phyloP scores from a whole-genome alignment of 495 filamentous ascomycete genomes.

The Daldinia decipiens region DNA sequence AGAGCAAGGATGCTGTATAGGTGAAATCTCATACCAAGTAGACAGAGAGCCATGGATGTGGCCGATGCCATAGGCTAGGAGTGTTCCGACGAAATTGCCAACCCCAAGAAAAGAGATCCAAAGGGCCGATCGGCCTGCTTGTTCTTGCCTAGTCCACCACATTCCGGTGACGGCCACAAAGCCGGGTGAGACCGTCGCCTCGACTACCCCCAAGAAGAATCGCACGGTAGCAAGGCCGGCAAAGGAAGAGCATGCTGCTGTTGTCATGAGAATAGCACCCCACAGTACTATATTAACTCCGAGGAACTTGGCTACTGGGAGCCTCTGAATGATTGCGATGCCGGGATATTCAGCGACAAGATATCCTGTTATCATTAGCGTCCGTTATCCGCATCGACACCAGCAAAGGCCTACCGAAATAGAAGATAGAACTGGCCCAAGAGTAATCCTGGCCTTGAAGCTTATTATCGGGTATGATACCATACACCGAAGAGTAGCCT shows the following conservation, averaged over 20 bases:
- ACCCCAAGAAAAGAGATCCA: constrained; percentile 57
- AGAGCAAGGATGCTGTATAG: background rate
- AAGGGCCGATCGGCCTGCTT: constrained; percentile 52
- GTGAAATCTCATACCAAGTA: constrained; percentile 45
- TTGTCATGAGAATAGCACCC: constrained; percentile 35
- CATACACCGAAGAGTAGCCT: constrained; percentile 36
- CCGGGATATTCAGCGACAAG: constrained; percentile 61
- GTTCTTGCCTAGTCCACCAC: constrained; percentile 43
- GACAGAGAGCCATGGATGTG: constrained; percentile 42
- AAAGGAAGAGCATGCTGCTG: constrained; percentile 43
- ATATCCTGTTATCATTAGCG: constrained; percentile 38
- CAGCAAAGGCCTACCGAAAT: constrained; percentile 36
- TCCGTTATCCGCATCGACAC: background rate
- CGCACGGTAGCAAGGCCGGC: constrained; percentile 35
- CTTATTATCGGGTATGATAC: constrained; percentile 38
- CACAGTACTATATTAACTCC: constrained; percentile 35
- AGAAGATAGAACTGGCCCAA: constrained; percentile 54
- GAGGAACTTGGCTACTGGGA: constrained; percentile 61
- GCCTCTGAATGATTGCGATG: constrained; percentile 58
- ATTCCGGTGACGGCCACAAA: constrained; percentile 42
- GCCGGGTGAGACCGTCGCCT: constrained; percentile 39
- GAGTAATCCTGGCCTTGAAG: constrained; percentile 59
- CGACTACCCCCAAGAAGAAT: constrained; percentile 39
- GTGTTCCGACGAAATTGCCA: constrained; percentile 42
- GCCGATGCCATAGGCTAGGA: constrained; percentile 41